Conservation (phyloP, 352 stramenopile species). For the Phytophthora citricola region DNA sequence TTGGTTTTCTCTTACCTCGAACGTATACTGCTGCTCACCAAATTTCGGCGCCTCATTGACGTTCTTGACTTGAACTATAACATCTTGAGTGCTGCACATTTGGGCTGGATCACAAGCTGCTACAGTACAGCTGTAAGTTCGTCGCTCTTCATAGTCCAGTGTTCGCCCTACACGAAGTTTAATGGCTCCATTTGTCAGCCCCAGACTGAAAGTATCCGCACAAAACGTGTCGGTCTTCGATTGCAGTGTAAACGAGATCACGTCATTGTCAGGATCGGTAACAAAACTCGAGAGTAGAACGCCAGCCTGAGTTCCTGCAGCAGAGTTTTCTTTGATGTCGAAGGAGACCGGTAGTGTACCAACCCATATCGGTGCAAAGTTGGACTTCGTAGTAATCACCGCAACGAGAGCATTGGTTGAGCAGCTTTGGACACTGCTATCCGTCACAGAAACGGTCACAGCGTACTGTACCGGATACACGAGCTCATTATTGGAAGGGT, state of each 20-base stretch:
- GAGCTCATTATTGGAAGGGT: constrained; percentile 35
- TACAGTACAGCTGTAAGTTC: constrained; percentile 53
- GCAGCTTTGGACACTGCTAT: constrained; percentile 44
- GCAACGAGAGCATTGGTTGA: constrained; percentile 23
- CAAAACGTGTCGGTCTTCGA: constrained; percentile 60
- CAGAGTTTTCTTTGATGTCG: constrained; percentile 53
- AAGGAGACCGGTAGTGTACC: constrained; percentile 33
- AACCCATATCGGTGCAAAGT: constrained; percentile 59
- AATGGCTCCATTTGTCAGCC: constrained; percentile 32
- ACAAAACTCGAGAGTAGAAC: constrained; percentile 33
- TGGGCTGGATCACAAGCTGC: constrained; percentile 56
- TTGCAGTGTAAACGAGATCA: constrained; percentile 55
- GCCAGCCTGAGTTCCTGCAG: constrained; percentile 32
- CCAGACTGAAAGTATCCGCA: constrained; percentile 55
- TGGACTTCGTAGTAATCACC: constrained; percentile 52
- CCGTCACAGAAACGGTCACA: constrained; percentile 49
- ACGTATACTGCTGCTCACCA: constrained; percentile 29
- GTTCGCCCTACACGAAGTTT: constrained; percentile 31
- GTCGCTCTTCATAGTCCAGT: constrained; percentile 52
- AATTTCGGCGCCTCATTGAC: constrained; percentile 65
- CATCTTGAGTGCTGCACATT: constrained; percentile 55
- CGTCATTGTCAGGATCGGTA: constrained; percentile 50
- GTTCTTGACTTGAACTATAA: constrained; percentile 51
- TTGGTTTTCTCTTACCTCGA: constrained; percentile 53
- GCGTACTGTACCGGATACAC: constrained; percentile 43